Evolutionary conservation across 306 rosid genomes (phyloP).

Genomic region (Quercus berberidifolia): DNA sequence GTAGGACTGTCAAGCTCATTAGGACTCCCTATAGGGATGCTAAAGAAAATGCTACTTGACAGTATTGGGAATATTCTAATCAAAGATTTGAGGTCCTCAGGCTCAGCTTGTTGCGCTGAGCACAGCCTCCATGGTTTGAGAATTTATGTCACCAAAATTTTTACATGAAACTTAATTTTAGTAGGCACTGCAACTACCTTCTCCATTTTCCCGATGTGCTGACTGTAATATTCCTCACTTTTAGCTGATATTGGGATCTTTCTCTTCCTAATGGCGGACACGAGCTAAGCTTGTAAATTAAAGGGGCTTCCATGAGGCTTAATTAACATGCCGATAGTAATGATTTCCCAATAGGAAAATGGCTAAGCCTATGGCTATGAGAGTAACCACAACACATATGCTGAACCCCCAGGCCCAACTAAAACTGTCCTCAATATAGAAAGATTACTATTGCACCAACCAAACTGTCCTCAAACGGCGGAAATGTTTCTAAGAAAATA

Average conservation of each 20-base stretch:
- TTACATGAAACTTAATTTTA: constrained; percentile 23
- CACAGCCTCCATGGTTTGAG: constrained; percentile 55
- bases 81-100: constrained; percentile 47
- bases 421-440: constrained; percentile 18
- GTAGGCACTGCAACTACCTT: neutral
- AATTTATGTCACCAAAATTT: no score
- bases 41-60: constrained; percentile 41
- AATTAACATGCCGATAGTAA: neutral
- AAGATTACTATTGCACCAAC: constrained; percentile 5
- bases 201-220: neutral
- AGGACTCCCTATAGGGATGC: constrained; percentile 38
- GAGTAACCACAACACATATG: neutral
- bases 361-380: constrained; percentile 8
- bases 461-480: neutral
- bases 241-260: neutral
- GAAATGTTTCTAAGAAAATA: no score
- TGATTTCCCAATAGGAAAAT: constrained; percentile 7
- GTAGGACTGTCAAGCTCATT: constrained; percentile 35
- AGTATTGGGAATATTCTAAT: constrained; percentile 45
- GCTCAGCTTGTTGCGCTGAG: constrained; percentile 56
- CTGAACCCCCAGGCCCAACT: constrained; percentile 12
- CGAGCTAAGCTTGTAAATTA: neutral
- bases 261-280: constrained; percentile 17
- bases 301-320: constrained; percentile 20
- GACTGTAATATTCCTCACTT: constrained; percentile 11